phyloP scores from a whole-genome alignment of 495 filamentous ascomycete species.

The Xylaria telfairii region DNA sequence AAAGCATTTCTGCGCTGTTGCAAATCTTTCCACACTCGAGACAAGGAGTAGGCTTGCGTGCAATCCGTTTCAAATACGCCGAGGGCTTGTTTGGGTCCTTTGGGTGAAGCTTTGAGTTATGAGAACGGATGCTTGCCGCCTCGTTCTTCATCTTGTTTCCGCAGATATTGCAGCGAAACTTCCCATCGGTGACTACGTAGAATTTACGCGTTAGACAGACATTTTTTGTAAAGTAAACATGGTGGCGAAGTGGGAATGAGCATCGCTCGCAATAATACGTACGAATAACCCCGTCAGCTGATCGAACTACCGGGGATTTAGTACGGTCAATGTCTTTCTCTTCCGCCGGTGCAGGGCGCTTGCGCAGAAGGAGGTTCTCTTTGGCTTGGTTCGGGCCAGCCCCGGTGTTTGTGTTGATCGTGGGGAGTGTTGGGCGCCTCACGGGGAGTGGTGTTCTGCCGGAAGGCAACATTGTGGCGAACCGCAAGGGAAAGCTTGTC shows the following conservation, averaged over 20 bases:
- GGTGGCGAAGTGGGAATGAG: no score
- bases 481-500: neutral
- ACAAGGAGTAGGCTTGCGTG: neutral
- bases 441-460: neutral
- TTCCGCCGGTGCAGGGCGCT: neutral
- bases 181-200: constrained; percentile 7
- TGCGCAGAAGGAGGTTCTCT: neutral
- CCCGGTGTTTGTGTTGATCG: neutral
- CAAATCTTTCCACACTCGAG: neutral
- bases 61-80: neutral
- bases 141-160: neutral
- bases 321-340: neutral
- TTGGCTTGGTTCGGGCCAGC: neutral
- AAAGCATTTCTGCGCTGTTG: neutral
- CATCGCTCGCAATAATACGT: neutral
- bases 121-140: neutral
- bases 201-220: neutral
- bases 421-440: neutral
- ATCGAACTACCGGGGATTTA: neutral
- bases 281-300: constrained; percentile 1
- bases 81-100: neutral
- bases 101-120: constrained; percentile 6
- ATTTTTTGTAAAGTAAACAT: no score
- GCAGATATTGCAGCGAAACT: constrained; percentile 16
- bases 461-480: neutral